Conservation (phyloP, 1,139 yeast species). For the Oligophagozyma castellii region DNA sequence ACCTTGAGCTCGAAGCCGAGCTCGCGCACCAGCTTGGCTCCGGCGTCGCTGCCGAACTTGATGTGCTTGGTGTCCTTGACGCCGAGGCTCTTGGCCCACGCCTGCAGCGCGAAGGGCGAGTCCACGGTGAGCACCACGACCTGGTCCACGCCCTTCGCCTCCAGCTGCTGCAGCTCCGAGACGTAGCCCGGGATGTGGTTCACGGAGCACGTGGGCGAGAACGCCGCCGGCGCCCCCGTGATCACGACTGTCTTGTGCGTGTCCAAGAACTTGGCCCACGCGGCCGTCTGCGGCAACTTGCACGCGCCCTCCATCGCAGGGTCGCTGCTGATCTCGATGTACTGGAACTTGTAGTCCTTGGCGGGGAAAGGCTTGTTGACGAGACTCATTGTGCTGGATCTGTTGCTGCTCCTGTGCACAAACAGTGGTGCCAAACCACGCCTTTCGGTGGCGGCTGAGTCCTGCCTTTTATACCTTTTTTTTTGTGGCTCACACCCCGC, state of each 20-base stretch:
- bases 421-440: too few relatives aligned
- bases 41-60: conserved; percentile 64
- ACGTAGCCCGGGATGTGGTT: conserved; percentile 71
- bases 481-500: too few relatives aligned
- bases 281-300: conserved; percentile 17
- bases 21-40: conserved; percentile 44
- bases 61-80: conserved; percentile 31
- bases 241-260: conserved; percentile 36
- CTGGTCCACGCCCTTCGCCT: conserved; percentile 57
- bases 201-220: conserved; percentile 80
- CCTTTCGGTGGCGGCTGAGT: too few relatives aligned
- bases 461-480: too few relatives aligned
- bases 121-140: conserved; percentile 64
- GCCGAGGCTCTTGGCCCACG: conserved; percentile 65
- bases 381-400: too few relatives aligned
- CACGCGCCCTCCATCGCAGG: conserved; percentile 16
- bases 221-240: conserved; percentile 84
- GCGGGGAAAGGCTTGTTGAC: too few relatives aligned
- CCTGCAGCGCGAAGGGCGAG: conserved; percentile 67
- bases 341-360: conserved; percentile 17
- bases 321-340: conserved; percentile 12
- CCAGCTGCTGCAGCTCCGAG: conserved; percentile 35
- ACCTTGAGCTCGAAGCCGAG: conserved; percentile 49
- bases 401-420: too few relatives aligned
- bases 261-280: conserved; percentile 18